Percentiles rank a stretch among this genome's conserved stretches.
These are phyloP conservation scores for Aspergillus proliferans DNA, from an alignment of 2,329 filamentous ascomycete genomes.

Conservation along the genomic window DNA sequence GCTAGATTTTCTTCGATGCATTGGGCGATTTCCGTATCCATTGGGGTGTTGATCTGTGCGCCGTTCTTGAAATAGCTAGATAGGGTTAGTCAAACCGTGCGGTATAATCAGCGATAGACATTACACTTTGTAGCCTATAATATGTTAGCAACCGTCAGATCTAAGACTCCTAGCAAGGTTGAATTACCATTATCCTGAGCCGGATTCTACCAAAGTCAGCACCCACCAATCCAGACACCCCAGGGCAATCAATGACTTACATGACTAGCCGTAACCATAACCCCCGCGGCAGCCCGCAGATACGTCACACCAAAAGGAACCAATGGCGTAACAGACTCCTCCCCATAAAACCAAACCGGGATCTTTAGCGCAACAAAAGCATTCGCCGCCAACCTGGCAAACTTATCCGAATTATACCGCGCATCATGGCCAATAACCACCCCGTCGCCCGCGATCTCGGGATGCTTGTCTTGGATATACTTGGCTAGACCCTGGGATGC, in stretches of 20 bases:
- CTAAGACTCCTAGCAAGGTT: neutral
- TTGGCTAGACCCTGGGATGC: constrained; percentile 60
- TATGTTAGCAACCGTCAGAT: constrained; percentile 7
- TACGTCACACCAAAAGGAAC: constrained; percentile 56
- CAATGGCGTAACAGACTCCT: constrained; percentile 53
- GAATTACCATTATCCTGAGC: constrained; percentile 52
- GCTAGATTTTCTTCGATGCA: constrained; percentile 52
- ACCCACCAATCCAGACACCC: neutral
- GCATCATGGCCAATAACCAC: constrained; percentile 60
- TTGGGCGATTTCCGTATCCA: constrained; percentile 53
- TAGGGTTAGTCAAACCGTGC: constrained; percentile 15
- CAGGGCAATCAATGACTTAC: constrained; percentile 20
- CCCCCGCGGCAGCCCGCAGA: constrained; percentile 50
- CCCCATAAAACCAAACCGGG: constrained; percentile 55
- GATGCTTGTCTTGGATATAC: constrained; percentile 47
- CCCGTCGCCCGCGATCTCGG: constrained; percentile 38
- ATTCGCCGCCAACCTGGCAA: constrained; percentile 55
- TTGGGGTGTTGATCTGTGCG: constrained; percentile 60
- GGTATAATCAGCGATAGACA: neutral
- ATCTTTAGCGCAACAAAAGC: constrained; percentile 55
- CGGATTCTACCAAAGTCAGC: constrained; percentile 43
- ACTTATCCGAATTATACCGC: constrained; percentile 56
- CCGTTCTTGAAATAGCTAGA: constrained; percentile 55
- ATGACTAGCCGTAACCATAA: constrained; percentile 63
- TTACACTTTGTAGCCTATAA: constrained; percentile 54